phyloP scores from a whole-genome alignment of 2,329 filamentous ascomycete species.

The Fusarium sp. region DNA sequence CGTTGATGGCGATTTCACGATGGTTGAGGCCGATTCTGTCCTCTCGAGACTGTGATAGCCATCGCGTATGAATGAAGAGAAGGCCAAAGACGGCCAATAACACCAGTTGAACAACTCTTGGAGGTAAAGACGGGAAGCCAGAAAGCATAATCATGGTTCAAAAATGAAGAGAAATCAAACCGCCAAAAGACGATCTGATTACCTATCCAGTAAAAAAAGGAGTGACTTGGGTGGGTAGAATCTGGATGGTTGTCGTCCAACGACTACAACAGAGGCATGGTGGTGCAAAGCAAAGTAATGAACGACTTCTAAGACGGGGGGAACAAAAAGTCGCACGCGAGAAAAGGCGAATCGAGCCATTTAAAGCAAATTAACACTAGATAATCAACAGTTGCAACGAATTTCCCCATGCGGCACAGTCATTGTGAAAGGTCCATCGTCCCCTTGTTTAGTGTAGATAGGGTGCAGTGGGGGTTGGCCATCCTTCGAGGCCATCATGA shows the following conservation, averaged over 20 bases:
- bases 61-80: slow-evolving; percentile 40
- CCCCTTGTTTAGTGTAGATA: slow-evolving; percentile 40
- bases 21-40: slow-evolving; percentile 3
- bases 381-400: slow-evolving; percentile 9
- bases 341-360: slow-evolving; percentile 36
- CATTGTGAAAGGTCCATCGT: slow-evolving; percentile 21
- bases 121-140: slow-evolving; percentile 36
- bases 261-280: slow-evolving; percentile 38
- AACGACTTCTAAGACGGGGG: background rate
- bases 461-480: slow-evolving; percentile 29
- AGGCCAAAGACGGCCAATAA: slow-evolving; percentile 41
- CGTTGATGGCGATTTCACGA: slow-evolving; percentile 29
- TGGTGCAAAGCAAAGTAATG: slow-evolving; percentile 18
- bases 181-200: slow-evolving; percentile 13
- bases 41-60: slow-evolving; percentile 19
- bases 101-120: slow-evolving; percentile 41
- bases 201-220: slow-evolving; percentile 27
- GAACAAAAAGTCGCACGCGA: slow-evolving; percentile 9
- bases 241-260: slow-evolving; percentile 16
- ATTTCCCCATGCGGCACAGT: slow-evolving; percentile 21
- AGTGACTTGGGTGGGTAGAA: slow-evolving; percentile 43
- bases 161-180: slow-evolving; percentile 12
- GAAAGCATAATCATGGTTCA: slow-evolving; percentile 44
- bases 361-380: slow-evolving; percentile 37
- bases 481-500: slow-evolving; percentile 40